Percentiles rank a stretch among this genome's conserved stretches.
phyloP scores from a whole-genome alignment of 2,329 filamentous ascomycete species.

The Orbilia quercus region DNA sequence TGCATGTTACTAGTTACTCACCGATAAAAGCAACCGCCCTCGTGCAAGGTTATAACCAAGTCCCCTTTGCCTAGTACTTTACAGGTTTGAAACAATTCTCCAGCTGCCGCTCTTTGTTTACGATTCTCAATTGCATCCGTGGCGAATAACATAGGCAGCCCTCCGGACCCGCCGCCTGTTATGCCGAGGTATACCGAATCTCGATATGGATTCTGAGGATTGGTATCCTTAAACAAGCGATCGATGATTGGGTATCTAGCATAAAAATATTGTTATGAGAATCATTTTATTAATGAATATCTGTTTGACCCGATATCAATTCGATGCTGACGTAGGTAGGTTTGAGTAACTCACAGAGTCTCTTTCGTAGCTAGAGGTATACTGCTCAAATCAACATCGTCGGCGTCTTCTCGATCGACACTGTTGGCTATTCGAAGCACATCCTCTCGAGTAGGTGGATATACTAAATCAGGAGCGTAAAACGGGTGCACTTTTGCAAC shows the following conservation, averaged over 20 bases:
- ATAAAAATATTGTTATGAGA: too few relatives aligned
- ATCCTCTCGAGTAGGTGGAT: constrained; percentile 36
- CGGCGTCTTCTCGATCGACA: constrained; percentile 1
- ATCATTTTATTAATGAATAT: too few relatives aligned
- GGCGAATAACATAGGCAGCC: constrained; percentile 63
- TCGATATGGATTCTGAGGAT: constrained; percentile 61
- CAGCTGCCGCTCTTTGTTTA: constrained; percentile 62
- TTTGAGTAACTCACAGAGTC: constrained; percentile 26
- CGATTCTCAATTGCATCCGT: constrained; percentile 65
- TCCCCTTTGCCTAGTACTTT: constrained; percentile 62
- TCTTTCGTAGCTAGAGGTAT: constrained; percentile 25
- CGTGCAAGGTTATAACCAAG: constrained; percentile 64
- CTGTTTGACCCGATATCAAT: too few relatives aligned
- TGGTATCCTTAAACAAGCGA: constrained; percentile 62
- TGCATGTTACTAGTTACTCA: constrained; percentile 48
- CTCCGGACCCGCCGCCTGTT: constrained; percentile 63
- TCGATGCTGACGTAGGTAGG: neutral
- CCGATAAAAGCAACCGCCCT: constrained; percentile 63
- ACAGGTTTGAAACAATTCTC: constrained; percentile 61
- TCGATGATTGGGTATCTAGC: constrained; percentile 62
- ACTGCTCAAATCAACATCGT: constrained; percentile 17
- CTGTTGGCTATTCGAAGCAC: constrained; percentile 15
- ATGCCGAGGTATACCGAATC: constrained; percentile 63
- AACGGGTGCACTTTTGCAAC: constrained; percentile 45
- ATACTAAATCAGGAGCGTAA: constrained; percentile 32